Evolutionary conservation across 805 yeast species (phyloP).

Genomic region (Metschnikowia lachancei): DNA sequence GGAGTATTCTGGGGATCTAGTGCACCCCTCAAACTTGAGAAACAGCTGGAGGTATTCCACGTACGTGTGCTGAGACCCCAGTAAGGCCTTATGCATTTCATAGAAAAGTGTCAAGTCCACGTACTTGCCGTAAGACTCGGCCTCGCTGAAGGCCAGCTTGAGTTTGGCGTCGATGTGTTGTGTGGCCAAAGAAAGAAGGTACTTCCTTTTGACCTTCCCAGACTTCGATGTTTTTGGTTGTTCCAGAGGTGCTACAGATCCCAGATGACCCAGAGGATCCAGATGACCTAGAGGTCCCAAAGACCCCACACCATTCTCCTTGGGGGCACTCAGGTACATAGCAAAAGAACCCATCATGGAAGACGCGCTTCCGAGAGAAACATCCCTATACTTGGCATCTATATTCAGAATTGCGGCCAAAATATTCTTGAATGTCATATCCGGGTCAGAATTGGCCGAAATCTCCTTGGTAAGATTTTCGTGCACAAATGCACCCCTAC

Average conservation of each 20-base stretch:
- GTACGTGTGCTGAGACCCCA: slow-evolving; percentile 36
- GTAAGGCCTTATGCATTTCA: slow-evolving; percentile 48
- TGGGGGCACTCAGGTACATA: slow-evolving; percentile 31
- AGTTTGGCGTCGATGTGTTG: slow-evolving; percentile 41
- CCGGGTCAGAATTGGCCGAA: slow-evolving; percentile 20
- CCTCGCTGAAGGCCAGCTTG: slow-evolving; percentile 50
- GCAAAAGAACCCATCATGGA: slow-evolving; percentile 15
- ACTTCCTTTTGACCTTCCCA: slow-evolving; percentile 28
- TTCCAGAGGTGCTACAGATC: too few relatives aligned
- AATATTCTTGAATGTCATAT: slow-evolving; percentile 33
- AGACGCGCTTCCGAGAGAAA: slow-evolving; percentile 18
- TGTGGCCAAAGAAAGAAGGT: slow-evolving; percentile 50
- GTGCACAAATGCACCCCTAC: slow-evolving; percentile 1
- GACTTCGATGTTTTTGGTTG: slow-evolving; percentile 6
- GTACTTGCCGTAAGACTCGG: slow-evolving; percentile 63
- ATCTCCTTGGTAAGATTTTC: slow-evolving; percentile 13
- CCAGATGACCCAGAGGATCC: too few relatives aligned
- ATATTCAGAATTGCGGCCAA: slow-evolving; percentile 25
- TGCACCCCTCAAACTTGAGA: slow-evolving; percentile 33
- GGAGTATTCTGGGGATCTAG: slow-evolving; percentile 31
- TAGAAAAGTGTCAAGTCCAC: slow-evolving; percentile 56
- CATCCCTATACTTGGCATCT: slow-evolving; percentile 18
- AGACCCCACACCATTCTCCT: slow-evolving; percentile 21
- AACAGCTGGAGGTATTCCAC: slow-evolving; percentile 49
- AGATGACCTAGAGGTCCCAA: neutral